Evolutionary conservation across 495 filamentous ascomycete species (phyloP).

Genomic region (Neurospora terricola): DNA sequence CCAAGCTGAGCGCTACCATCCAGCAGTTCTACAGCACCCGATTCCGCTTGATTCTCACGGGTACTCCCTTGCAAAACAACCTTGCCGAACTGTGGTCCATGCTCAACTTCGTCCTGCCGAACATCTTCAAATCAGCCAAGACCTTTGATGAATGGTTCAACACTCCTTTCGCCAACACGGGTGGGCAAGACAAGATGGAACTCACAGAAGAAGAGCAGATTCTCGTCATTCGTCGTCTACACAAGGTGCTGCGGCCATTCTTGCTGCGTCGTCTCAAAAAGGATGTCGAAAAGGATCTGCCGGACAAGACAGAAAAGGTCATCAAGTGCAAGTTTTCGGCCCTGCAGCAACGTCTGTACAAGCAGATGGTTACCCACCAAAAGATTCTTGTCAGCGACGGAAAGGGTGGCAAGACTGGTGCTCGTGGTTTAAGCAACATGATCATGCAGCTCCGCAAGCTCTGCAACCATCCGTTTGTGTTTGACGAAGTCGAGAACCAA

Average conservation of each 20-base stretch:
- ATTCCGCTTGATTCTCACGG: constrained; percentile 92
- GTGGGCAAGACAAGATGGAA: constrained; percentile 96
- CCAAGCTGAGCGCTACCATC: constrained; percentile 89
- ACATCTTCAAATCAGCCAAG: constrained; percentile 98
- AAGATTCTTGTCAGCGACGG: constrained; percentile 88
- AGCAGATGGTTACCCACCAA: constrained; percentile 91
- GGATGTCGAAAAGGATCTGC: constrained; percentile 96
- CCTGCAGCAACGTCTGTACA: constrained; percentile 85
- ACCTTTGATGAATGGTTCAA: constrained; percentile 99
- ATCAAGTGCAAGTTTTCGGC: constrained; percentile 98
- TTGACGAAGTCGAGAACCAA: constrained; percentile 93
- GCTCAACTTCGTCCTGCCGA: constrained; percentile 95
- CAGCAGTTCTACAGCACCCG: constrained; percentile 90
- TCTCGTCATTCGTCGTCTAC: constrained; percentile 93
- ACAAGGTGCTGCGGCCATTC: constrained; percentile 97
- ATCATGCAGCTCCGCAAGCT: constrained; percentile 98
- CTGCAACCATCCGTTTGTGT: constrained; percentile 98
- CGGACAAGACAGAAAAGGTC: constrained; percentile 96
- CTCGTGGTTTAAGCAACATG: constrained; percentile 97
- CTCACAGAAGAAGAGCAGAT: constrained; percentile 98
- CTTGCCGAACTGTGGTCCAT: constrained; percentile 92
- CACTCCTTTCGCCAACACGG: constrained; percentile 96
- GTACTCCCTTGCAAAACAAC: constrained; percentile 96
- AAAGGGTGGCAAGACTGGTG: constrained; percentile 89
- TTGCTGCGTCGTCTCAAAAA: constrained; percentile 96